These are phyloP conservation scores for Plasmodium billcollinsi DNA, from an alignment of 169 alveolate species.

Conservation along the genomic window DNA sequence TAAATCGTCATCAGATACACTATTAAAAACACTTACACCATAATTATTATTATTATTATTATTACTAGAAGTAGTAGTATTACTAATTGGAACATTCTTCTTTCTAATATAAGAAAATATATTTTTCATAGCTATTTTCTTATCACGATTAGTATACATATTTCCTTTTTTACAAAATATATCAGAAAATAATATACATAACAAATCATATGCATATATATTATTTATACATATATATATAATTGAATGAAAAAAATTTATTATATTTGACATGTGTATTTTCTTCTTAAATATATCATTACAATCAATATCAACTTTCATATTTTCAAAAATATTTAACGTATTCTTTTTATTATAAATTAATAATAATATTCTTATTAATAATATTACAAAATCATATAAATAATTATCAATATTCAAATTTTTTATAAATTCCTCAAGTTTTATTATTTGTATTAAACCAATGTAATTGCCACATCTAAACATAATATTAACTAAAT, in stretches of 20 bases:
- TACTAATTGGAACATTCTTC: not conserved
- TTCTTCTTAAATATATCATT: constrained; percentile 56
- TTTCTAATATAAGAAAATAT: constrained; percentile 25
- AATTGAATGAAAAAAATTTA: constrained; percentile 70
- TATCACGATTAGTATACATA: constrained; percentile 68
- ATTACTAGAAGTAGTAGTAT: no score
- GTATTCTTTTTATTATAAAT: constrained; percentile 52
- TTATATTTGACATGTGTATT: constrained; percentile 54
- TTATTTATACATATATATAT: constrained; percentile 42
- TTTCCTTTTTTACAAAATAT: constrained; percentile 67
- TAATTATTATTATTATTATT: not conserved
- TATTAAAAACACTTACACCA: not conserved
- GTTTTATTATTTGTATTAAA: constrained; percentile 64
- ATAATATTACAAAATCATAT: constrained; percentile 66
- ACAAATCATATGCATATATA: constrained; percentile 75
- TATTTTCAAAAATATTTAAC: constrained; percentile 48
- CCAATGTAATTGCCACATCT: constrained; percentile 76
- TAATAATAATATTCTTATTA: constrained; percentile 68
- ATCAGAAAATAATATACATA: constrained; percentile 72
- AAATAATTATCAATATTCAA: constrained; percentile 41
- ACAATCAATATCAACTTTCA: constrained; percentile 58
- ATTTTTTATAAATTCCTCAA: constrained; percentile 51
- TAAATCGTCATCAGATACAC: not conserved
- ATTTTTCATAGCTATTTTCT: constrained; percentile 68
- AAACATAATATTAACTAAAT: constrained; percentile 67